phyloP scores from a whole-genome alignment of 164 flowering plant genomes.

The Tetrastigma voinierianum region DNA sequence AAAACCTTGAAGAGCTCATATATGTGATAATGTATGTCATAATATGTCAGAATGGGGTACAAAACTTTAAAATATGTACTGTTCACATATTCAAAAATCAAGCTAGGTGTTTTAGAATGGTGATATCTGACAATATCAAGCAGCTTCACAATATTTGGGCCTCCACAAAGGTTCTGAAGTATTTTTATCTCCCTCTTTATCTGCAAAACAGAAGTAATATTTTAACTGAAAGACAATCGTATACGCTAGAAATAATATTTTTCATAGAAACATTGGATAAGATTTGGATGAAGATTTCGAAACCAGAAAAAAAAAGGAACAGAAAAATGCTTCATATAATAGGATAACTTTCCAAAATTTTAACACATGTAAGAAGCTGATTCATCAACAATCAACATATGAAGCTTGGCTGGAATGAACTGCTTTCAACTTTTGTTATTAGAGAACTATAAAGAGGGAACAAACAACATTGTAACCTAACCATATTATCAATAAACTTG shows the following conservation, averaged over 20 bases:
- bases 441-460: no score
- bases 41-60: conserved; percentile 72
- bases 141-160: conserved; percentile 78
- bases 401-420: neutral
- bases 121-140: conserved; percentile 74
- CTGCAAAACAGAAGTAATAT: conserved; percentile 33
- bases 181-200: conserved; percentile 89
- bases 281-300: neutral
- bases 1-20: conserved; percentile 78
- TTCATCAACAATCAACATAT: neutral
- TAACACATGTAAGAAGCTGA: neutral
- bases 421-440: neutral
- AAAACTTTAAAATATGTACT: conserved; percentile 73
- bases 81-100: conserved; percentile 74
- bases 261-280: neutral
- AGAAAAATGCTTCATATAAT: no score
- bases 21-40: conserved; percentile 80
- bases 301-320: neutral
- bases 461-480: no score
- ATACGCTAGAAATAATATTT: neutral
- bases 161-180: conserved; percentile 86
- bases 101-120: conserved; percentile 75
- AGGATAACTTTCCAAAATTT: no score
- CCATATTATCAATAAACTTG: no score
- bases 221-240: neutral